These are phyloP conservation scores for Saturnispora halmiae DNA, from an alignment of 805 yeast genomes.

Conservation along the genomic window DNA sequence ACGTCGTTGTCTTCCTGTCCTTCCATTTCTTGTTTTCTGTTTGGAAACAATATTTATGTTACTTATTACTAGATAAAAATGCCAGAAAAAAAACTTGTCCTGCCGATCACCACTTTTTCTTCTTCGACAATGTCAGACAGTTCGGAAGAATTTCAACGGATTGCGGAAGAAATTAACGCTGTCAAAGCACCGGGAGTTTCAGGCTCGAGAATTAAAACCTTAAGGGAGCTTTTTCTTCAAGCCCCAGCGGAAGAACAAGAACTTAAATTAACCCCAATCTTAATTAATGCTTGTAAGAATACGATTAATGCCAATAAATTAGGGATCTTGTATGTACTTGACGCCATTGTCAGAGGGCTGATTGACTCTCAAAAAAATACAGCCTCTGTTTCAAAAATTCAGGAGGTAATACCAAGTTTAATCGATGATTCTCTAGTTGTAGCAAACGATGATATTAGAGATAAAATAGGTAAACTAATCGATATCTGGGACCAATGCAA, in stretches of 20 bases:
- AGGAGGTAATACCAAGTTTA: constrained; percentile 54
- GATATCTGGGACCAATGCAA: constrained; percentile 88
- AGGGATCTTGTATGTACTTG: constrained; percentile 86
- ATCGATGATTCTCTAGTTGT: constrained; percentile 35
- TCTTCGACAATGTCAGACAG: neutral
- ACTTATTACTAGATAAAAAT: too few relatives aligned
- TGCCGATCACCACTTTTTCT: neutral
- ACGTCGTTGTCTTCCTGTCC: too few relatives aligned
- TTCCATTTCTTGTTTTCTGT: too few relatives aligned
- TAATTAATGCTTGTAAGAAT: constrained; percentile 59
- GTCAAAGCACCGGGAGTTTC: constrained; percentile 88
- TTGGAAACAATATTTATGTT: too few relatives aligned
- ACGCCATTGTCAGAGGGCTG: constrained; percentile 81
- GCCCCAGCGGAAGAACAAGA: constrained; percentile 45
- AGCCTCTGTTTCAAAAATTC: constrained; percentile 29
- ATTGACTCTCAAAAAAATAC: constrained; percentile 50
- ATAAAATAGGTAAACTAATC: constrained; percentile 72
- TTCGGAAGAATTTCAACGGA: constrained; percentile 34
- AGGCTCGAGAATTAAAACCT: constrained; percentile 84
- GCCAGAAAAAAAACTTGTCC: too few relatives aligned
- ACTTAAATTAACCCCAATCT: constrained; percentile 46
- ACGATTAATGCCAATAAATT: constrained; percentile 76
- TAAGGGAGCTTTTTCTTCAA: constrained; percentile 68
- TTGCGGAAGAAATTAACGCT: constrained; percentile 41
- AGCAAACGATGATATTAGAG: constrained; percentile 43